Conservation (phyloP, 2,329 filamentous ascomycete species). For the Clonostachys byssicola region DNA sequence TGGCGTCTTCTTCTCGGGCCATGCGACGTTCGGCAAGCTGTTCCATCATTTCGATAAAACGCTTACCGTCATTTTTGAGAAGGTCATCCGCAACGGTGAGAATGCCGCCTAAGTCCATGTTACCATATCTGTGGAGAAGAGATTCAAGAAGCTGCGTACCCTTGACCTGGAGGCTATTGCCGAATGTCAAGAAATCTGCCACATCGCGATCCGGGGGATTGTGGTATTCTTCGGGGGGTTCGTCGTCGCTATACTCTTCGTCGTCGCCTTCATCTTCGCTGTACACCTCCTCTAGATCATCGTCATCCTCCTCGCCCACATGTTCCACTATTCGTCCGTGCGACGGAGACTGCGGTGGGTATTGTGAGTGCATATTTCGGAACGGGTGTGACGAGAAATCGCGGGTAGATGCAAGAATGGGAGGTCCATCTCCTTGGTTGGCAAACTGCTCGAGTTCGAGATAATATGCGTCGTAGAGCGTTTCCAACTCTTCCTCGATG, state of each 20-base stretch:
- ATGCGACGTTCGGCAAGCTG: constrained; percentile 95
- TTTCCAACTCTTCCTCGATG: constrained; percentile 96
- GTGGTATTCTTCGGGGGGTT: constrained; percentile 40
- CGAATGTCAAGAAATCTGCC: constrained; percentile 93
- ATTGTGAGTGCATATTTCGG: constrained; percentile 53
- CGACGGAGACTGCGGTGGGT: constrained; percentile 64
- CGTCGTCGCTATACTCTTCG: constrained; percentile 62
- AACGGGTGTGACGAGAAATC: constrained; percentile 58
- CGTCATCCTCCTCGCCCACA: constrained; percentile 51
- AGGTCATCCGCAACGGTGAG: constrained; percentile 97
- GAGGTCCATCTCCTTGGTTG: constrained; percentile 70
- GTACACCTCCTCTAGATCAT: constrained; percentile 41
- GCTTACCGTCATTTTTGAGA: constrained; percentile 97
- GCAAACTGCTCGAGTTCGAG: constrained; percentile 97
- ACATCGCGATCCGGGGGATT: constrained; percentile 58
- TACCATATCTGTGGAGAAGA: constrained; percentile 38
- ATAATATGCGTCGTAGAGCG: constrained; percentile 97
- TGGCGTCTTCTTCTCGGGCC: constrained; percentile 89
- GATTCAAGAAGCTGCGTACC: constrained; percentile 49
- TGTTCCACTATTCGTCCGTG: constrained; percentile 71
- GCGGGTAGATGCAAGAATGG: constrained; percentile 45
- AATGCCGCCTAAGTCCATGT: constrained; percentile 75
- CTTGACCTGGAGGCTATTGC: constrained; percentile 94
- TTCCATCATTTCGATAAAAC: constrained; percentile 99
- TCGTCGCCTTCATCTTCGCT: constrained; percentile 51